Evolutionary conservation across 2,329 filamentous ascomycete species (phyloP), one percentile per base, ranked within the genome.

Genomic region (Fusarium napiforme): DNA sequence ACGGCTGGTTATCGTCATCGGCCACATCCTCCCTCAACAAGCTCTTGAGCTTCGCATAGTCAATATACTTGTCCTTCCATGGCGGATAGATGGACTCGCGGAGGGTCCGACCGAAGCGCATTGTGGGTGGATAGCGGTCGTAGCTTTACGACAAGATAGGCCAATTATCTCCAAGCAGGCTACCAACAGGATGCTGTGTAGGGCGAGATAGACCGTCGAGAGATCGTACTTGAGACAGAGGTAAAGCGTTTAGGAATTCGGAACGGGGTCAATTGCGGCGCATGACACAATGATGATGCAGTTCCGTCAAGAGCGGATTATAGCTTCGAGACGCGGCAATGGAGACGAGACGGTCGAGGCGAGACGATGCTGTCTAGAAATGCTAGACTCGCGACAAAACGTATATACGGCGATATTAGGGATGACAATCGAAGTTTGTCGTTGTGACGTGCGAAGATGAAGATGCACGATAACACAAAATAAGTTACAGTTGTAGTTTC

Each of bases 41-140:
- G 79, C 88, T 88, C 88, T 98, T 98, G 75, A 99, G 91, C 88
- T 96, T 97, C 78, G 89, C 86, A 83, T 99, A 99, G 85, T 98
- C 95, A 80, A 99, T 94, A 86, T 99, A 98, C 79, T 97, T 89
- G 81, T 92, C 93, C 83, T 93, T 93, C 96, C 96, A 99, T 80
- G 95, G 94, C 76, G 89, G 84, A 82, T 98, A 96, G 78, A 93
- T 87, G 67, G 93, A 91, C 78, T 90, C 89, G 78, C 91, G 90
- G 69, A 99, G 89, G 58, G 94, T 98, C 85, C 92, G 94, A 72
- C 96, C 96, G 86, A 98, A 99, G 78, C 94, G 93, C 96, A 99
- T 98, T 56, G 58, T 71, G 65, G 34, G 43, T 40, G 30, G 57
- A 52, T 32, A 39, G 53, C n/a, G 45, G 45, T 53, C 60, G 43